Evolutionary conservation across 2,329 filamentous ascomycete genomes (phyloP).

Genomic region (Plenodomus biglobosus): DNA sequence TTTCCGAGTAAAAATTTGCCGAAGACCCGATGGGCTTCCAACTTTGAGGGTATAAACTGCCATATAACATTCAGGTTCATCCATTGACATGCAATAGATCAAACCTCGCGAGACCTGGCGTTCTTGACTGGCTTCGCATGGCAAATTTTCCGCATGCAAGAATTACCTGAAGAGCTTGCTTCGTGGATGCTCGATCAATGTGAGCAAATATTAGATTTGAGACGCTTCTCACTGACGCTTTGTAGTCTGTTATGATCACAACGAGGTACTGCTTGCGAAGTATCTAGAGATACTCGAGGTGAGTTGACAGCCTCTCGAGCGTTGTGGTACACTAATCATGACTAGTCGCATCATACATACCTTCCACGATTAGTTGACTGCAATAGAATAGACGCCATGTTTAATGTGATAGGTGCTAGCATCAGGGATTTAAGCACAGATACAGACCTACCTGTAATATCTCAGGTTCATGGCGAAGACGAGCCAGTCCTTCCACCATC

Average conservation of each 20-base stretch:
- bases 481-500: constrained; percentile 17
- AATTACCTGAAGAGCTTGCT: constrained; percentile 44
- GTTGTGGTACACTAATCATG: constrained; percentile 4
- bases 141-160: constrained; percentile 41
- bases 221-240: constrained; percentile 13
- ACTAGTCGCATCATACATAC: constrained; percentile 22
- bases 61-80: not conserved
- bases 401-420: constrained; percentile 60
- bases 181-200: constrained; percentile 49
- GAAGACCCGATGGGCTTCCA: constrained; percentile 35
- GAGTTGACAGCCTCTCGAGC: not conserved
- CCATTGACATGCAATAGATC: constrained; percentile 15
- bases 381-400: constrained; percentile 53
- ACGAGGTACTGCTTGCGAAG: constrained; percentile 41
- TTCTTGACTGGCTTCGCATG: constrained; percentile 48
- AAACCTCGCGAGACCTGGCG: constrained; percentile 40
- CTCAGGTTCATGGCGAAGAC: not conserved
- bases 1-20: constrained; percentile 27
- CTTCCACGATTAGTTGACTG: constrained; percentile 45
- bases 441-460: not conserved
- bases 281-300: constrained; percentile 39
- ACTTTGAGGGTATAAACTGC: constrained; percentile 32
- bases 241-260: constrained; percentile 33
- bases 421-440: not conserved
- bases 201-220: constrained; percentile 6